These are phyloP conservation scores for Acacia acuminata DNA, from an alignment of 306 rosid genomes.

Conservation along the genomic window DNA sequence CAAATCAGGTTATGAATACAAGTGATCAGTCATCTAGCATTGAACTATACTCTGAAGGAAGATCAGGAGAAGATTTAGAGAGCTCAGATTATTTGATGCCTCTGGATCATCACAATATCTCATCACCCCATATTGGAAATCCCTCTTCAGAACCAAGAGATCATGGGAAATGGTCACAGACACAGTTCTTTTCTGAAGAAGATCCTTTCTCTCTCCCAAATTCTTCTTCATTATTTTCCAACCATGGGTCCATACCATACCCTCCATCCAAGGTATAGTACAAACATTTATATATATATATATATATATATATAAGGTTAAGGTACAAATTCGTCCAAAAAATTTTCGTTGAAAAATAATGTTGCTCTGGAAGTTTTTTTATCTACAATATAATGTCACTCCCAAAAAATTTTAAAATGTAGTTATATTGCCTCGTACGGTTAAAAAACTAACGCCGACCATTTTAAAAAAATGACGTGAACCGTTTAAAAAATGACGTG, in stretches of 20 bases:
- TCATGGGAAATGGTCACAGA: conserved; percentile 51
- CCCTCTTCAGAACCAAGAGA: conserved; percentile 41
- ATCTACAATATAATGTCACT: too few relatives aligned
- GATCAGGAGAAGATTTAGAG: conserved; percentile 64
- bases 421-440: accelerated
- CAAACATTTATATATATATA: not conserved
- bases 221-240: conserved; percentile 50
- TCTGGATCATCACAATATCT: conserved; percentile 22
- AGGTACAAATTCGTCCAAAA: too few relatives aligned
- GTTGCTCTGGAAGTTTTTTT: too few relatives aligned
- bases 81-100: conserved; percentile 62
- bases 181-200: conserved; percentile 54
- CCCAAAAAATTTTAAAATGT: too few relatives aligned
- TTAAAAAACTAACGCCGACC: too few relatives aligned
- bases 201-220: conserved; percentile 47
- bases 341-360: too few relatives aligned
- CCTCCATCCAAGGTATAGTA: conserved; percentile 79
- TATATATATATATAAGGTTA: not conserved
- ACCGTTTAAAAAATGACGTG: too few relatives aligned
- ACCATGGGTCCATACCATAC: conserved; percentile 54
- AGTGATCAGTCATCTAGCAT: conserved; percentile 78
- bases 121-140: conserved; percentile 28
- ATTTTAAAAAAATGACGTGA: too few relatives aligned
- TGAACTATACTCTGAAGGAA: conserved; percentile 76
- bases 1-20: conserved; percentile 27